These are phyloP conservation scores for Colletotrichum kahawae DNA, from an alignment of 2,329 filamentous ascomycete genomes.

Conservation along the genomic window DNA sequence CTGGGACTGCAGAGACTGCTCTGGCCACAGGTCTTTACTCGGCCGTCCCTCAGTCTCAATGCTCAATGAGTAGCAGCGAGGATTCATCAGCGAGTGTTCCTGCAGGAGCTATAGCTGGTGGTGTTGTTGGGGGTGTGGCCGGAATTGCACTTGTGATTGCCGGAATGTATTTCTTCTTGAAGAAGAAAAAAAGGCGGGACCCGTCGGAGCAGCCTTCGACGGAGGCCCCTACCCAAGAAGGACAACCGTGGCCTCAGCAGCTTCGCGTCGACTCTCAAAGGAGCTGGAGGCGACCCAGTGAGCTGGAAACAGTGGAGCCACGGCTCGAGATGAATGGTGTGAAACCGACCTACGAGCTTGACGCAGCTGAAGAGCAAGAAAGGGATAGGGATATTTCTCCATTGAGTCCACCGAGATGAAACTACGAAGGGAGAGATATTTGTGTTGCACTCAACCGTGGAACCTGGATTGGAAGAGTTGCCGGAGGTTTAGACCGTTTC, in stretches of 20 bases:
- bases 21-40: background rate
- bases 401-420: background rate
- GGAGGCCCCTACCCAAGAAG: accelerated
- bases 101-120: background rate
- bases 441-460: background rate
- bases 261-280: background rate
- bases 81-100: background rate
- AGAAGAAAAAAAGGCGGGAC: background rate
- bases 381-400: background rate
- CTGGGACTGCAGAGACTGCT: background rate
- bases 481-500: background rate
- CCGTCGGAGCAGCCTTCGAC: background rate
- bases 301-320: background rate
- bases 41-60: background rate
- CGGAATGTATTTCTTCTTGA: background rate
- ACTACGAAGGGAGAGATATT: accelerated
- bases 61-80: background rate
- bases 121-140: background rate
- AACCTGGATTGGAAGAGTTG: background rate
- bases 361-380: background rate
- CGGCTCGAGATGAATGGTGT: background rate
- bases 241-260: background rate
- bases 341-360: background rate
- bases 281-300: background rate
- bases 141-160: background rate